Percentiles rank a stretch among this genome's conserved stretches.
Evolutionary conservation across 225 moss, liverwort and hornwort genomes (phyloP).

Genomic region (Rhytidiadelphus loreus): DNA sequence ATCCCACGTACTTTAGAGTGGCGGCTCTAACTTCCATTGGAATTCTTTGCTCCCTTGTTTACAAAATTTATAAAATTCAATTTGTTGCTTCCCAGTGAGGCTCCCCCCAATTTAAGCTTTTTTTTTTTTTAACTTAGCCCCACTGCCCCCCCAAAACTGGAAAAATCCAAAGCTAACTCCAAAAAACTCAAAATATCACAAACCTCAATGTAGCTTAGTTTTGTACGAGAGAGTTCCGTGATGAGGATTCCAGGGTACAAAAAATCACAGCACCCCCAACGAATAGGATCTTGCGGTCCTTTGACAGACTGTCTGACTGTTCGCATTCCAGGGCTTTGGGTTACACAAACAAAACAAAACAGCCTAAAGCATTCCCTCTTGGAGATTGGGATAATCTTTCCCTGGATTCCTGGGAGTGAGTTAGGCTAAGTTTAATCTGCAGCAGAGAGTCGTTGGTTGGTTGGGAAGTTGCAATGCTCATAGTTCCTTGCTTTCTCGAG

Average conservation of each 20-base stretch:
- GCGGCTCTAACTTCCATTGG: not conserved
- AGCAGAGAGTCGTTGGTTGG: not conserved
- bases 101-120: too few relatives aligned
- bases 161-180: not conserved
- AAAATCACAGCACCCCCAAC: not conserved
- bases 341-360: too few relatives aligned
- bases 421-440: not conserved
- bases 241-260: not conserved
- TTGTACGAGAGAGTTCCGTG: not conserved
- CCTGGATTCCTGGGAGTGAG: not conserved
- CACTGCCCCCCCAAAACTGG: not conserved
- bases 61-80: not conserved
- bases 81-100: not conserved
- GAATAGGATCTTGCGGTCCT: not conserved
- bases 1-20: not conserved
- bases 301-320: not conserved
- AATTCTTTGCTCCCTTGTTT: not conserved
- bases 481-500: not conserved
- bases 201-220: not conserved
- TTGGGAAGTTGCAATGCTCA: not conserved
- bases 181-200: not conserved
- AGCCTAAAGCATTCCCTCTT: not conserved
- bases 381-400: not conserved
- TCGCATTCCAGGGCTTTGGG: not conserved
- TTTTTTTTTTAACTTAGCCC: not conserved